Base-by-base conservation (phyloP, 1,284 basidiomycete species). In the Cutaneotrichosporon daszewskae region DNA sequence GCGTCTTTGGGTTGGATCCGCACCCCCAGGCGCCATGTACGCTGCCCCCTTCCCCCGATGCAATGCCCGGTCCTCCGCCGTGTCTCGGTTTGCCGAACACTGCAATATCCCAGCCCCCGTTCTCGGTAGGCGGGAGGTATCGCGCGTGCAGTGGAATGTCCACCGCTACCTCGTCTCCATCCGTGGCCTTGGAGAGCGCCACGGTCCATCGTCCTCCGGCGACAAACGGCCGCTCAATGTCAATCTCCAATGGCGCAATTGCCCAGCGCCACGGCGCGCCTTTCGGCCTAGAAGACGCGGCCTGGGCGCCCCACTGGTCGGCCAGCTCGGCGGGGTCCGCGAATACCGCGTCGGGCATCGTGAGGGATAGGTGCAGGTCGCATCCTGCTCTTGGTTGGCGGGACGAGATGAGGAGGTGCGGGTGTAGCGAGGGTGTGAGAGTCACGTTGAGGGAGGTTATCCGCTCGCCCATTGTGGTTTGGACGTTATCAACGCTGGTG, bases 71-170 rank as follows among this genome's bases (percentile, higher is more conserved):
- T 33, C 18, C n/a, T 16, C 20, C 25, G 26, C 29, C 32, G 16
- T 17, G 14, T 6, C 3, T 7, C 4, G 5, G 12, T 7, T 32
- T 31, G 5, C 22, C 32, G 22, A 4, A 14, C 27, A 13, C 8
- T 13, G 16, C 33, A 32, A 24, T 28, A 32, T 42, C 25, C 26
- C 36, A 37, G 2, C 43, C 23, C 2, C 19, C 39, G 9, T n/a
- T 14, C n/a, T 16, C 20, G 11, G 31, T 8, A 0, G 66, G 62
- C 1, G 36, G 26, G 3, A 66, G 49, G 43, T 68, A 68, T n/a
- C 66, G 43, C 25, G 52, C 60, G 43, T 68, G 66, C n/a, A 68
- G 45, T 0, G 64, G 66, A 12, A 68, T 43, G 4, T n/a, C n/a
- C n/a, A 60, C 55, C 32, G 34, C 26, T 14, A 11, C 33, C 12